Evolutionary conservation across 345 rosid genomes (phyloP), one percentile per base, ranked within the genome.

Genomic region (Hibiscus tridactylites): DNA sequence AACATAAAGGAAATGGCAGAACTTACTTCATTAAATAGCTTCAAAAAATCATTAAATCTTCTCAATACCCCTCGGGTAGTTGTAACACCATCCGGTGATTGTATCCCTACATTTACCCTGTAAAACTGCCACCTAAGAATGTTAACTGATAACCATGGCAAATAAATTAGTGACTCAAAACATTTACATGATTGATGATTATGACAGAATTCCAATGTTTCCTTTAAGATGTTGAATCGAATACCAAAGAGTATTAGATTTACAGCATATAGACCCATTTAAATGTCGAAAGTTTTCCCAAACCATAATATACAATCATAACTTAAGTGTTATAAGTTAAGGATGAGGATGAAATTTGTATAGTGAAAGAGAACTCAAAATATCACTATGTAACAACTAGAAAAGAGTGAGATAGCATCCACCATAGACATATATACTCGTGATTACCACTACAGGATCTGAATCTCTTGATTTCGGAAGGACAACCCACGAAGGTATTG

Each of bases 381-480:
- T 42, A 58, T 53, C 56, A 44, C 68, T 21, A 52, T 3, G 44
- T 65, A 49, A 79, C 53, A 66, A 74, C n/a, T 63, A 71, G 21
- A 70, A 46, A 6, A 6, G 49, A 70, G 33, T 58, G 66, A 72
- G 73, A 74, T 65, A 72, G 71, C 75, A 79, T 80, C 72, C 56
- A 76, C 71, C 76, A 72, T 75, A 73, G 63, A 49, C 65, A 75
- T 21, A 73, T 75, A 78, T 54, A 61, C 57, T 49, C 61, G 60
- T 81, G 71, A 77, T 73, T 95, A 95, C 99, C 97, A 95, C 99
- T 11, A 95, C 89, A 70, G 99, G 98, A 77, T 95, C 97, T 33
- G 97, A 88, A 76, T 92, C 88, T 83, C 88, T 89, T 31, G 33
- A 31, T 69, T 92, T 92, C 7, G 99, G 91, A 68, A 92, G 87